Evolutionary conservation across 1,139 yeast genomes (phyloP).

Genomic region (Debaryomyces subglobosus): DNA sequence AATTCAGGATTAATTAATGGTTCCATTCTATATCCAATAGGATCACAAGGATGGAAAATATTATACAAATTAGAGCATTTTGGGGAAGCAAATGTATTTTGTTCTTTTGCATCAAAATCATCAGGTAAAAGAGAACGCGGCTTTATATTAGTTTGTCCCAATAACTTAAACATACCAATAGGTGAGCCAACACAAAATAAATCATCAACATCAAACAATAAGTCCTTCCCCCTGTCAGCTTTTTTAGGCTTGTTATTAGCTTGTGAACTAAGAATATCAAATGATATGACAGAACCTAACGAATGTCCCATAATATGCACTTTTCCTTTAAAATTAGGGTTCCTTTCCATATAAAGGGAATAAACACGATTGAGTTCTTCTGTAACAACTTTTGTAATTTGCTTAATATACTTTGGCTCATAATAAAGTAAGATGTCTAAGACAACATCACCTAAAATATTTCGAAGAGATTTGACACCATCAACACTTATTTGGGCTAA

Average conservation of each 20-base stretch:
- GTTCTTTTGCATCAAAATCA: constrained; percentile 22
- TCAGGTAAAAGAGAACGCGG: constrained; percentile 33
- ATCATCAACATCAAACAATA: constrained; percentile 73
- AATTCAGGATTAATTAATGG: constrained; percentile 67
- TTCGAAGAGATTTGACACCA: constrained; percentile 76
- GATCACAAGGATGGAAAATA: constrained; percentile 86
- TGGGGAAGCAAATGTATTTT: constrained; percentile 38
- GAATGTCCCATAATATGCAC: constrained; percentile 90
- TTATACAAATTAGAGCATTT: constrained; percentile 68
- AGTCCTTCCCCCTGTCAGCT: constrained; percentile 28
- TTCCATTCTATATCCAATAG: constrained; percentile 84
- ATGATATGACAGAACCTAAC: constrained; percentile 81
- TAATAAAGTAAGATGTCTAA: constrained; percentile 84
- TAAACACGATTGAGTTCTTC: constrained; percentile 73
- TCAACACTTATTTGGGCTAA: constrained; percentile 77
- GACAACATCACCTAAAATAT: constrained; percentile 81
- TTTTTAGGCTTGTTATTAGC: constrained; percentile 32
- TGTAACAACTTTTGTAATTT: constrained; percentile 67
- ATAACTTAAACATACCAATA: constrained; percentile 78
- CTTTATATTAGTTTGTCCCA: constrained; percentile 58
- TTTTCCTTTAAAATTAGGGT: constrained; percentile 78
- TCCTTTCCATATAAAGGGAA: constrained; percentile 55
- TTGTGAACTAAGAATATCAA: constrained; percentile 73
- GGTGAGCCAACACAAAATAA: constrained; percentile 89
- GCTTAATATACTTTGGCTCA: constrained; percentile 69